Percentiles rank a stretch among this genome's conserved stretches.
These are phyloP conservation scores for Botryotinia globosa DNA, from an alignment of 2,329 filamentous ascomycete species.

Conservation along the genomic window DNA sequence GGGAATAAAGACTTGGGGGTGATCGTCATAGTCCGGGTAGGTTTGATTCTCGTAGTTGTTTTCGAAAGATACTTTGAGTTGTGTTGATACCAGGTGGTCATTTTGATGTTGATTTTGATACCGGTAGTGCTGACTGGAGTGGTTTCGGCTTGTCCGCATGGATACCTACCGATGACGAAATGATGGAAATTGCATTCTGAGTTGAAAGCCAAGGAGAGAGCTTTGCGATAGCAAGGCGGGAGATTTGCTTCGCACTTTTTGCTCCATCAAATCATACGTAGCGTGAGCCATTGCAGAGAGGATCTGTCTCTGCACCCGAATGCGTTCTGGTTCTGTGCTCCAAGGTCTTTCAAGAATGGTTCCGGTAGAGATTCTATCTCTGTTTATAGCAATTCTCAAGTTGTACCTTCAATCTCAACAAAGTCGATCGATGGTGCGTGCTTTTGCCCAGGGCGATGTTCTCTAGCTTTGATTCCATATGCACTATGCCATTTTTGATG, in stretches of 20 bases:
- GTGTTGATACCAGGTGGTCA: background rate
- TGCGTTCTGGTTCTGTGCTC: constrained; percentile 27
- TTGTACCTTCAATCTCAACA: constrained; percentile 27
- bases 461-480: constrained; percentile 32
- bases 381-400: constrained; percentile 29
- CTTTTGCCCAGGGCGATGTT: constrained; percentile 28
- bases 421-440: constrained; percentile 29
- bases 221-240: constrained; percentile 12
- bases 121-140: background rate
- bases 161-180: background rate
- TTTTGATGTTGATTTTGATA: background rate
- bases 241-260: constrained; percentile 8
- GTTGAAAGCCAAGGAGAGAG: constrained; percentile 15
- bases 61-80: background rate
- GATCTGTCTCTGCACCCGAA: constrained; percentile 27
- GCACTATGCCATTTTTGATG: constrained; percentile 26
- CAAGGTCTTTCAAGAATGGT: constrained; percentile 25
- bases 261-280: constrained; percentile 16
- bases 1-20: background rate
- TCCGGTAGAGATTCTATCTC: constrained; percentile 27
- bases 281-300: constrained; percentile 20
- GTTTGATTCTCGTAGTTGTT: background rate
- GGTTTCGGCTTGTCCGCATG: background rate
- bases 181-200: background rate
- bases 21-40: too few species aligned